Base-by-base conservation (phyloP, 257 asterid species). In the Fraxinus pennsylvanica region DNA sequence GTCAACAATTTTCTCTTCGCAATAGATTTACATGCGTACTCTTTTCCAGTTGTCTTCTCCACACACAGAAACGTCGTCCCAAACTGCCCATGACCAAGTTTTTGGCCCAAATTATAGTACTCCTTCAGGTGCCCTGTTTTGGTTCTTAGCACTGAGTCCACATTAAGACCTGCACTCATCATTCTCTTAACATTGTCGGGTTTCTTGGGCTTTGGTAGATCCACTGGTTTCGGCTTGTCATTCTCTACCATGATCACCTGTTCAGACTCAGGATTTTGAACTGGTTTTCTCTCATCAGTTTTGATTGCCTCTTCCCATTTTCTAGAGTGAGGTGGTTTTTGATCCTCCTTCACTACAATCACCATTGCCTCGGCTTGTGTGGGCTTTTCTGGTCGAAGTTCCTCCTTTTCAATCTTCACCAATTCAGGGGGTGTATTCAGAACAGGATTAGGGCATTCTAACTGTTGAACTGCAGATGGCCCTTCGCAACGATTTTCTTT, bases 81-180 rank as follows among this genome's bases (percentile, higher is more conserved):
- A 9, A 92, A 94, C 78, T 94, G 96, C 25, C 98, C 97, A 19
- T 92, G 91, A 79, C 97, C 97, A 10, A 94, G 89, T 38, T 92
- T 92, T 54, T 79, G 87, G 27, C 98, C 97, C 72, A 90, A 39
- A 9, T 75, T 84, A 66, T 84, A 94, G 82, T 82, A 69, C 79
- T 94, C 98, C 82, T 89, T 89, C 73, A 94, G 67, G 41, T 87
- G 87, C 33, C 91, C 92, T 22, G 97, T 88, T 77, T 86, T 92
- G 71, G 97, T 86, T 73, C 80, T 88, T 15, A 94, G 82, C 54
- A 94, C 96, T 1, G 97, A 89, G 0, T 92, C 93, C n/a, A 91
- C 86, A 74, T 84, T 83, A 36, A 94, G 96, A 35, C 98, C 98
- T 9, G 79, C 84, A 82, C 96, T 91, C 84, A 86, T 74, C 76